Evolutionary conservation across 2,329 filamentous ascomycete species (phyloP).

Genomic region (Zelopaecilomyces penicillatus): DNA sequence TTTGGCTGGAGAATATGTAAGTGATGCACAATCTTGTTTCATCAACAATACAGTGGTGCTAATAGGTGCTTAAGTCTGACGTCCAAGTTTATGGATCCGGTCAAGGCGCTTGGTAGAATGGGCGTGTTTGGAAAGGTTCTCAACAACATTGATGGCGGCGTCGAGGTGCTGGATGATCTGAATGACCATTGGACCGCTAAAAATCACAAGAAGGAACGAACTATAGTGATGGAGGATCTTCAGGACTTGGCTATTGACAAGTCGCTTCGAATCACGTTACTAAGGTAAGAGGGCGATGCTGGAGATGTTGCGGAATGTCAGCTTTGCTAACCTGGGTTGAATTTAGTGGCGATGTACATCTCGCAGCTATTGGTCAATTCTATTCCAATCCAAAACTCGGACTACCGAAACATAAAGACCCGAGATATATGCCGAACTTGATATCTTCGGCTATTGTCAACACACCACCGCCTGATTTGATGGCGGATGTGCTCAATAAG

Average conservation of each 20-base stretch:
- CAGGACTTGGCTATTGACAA: conserved; percentile 92
- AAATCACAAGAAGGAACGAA: conserved; percentile 85
- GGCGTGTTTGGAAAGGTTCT: conserved; percentile 73
- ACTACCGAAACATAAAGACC: conserved; percentile 80
- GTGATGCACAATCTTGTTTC: conserved; percentile 19
- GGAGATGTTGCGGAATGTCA: background rate
- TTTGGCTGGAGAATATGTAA: conserved; percentile 64
- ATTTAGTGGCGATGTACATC: conserved; percentile 77
- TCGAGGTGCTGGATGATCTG: conserved; percentile 84
- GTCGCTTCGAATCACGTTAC: conserved; percentile 81
- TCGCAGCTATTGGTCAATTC: conserved; percentile 88
- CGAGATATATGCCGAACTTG: conserved; percentile 93
- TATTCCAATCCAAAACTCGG: conserved; percentile 79
- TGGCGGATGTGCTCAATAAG: conserved; percentile 89
- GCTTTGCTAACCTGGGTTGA: background rate
- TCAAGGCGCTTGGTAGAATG: conserved; percentile 78
- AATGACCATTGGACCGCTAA: conserved; percentile 98
- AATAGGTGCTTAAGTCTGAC: conserved; percentile 52
- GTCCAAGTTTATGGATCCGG: conserved; percentile 74
- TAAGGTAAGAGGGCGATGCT: conserved; percentile 44
- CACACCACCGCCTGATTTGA: conserved; percentile 73
- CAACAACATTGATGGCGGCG: conserved; percentile 84
- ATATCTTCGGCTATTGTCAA: conserved; percentile 94
- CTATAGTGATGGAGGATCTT: conserved; percentile 78
- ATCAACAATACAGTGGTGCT: conserved; percentile 14